Evolutionary conservation across 805 yeast species (phyloP), one percentile per base, ranked within the genome.

Genomic region (Sporopachydermia lactativora): DNA sequence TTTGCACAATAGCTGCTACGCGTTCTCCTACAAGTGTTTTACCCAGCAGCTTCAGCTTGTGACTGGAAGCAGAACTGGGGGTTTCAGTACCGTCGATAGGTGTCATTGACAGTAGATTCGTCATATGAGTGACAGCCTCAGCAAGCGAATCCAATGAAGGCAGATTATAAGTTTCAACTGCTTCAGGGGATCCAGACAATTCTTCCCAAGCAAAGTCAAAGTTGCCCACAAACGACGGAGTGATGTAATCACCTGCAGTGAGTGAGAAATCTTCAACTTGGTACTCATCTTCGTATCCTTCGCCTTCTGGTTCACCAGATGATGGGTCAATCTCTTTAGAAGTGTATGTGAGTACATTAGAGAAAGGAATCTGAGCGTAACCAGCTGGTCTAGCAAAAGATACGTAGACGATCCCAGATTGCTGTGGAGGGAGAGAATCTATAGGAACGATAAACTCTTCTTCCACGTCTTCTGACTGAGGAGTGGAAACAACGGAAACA

Each of bases 231-330:
- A 74, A 84, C 17, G 85, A 67, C 40, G 95, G 94, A 41, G 65
- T 61, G 43, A 85, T 68, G 60, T 77, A 89, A 57, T 86, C 96
- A 31, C 95, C 95, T 5, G 92, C 76, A 4, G 62, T 61, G 42
- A 89, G 57, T 43, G 73, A 75, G 52, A 86, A 66, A 43, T 79
- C 81, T 59, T 85, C 96, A 48, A 92, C 73, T 57, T 80, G 92
- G 61, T 89, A 92, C 60, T 88, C 95, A 59, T 92, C 97, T 48
- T 81, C 81, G 70, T 79, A 83, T 14, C 96, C 96, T 48, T 81
- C 94, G 37, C 76, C 83, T 41, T 66, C 79, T 39, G 71, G 75
- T 37, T 72, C 79, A 46, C 70, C 73, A 13, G 86, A 77, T 5
- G 72, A 68, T 38, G 84, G 77, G 49, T 84, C 81, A 48, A 82